Conservation (phyloP, 495 filamentous ascomycete genomes). For the Talaromyces adpressus region DNA sequence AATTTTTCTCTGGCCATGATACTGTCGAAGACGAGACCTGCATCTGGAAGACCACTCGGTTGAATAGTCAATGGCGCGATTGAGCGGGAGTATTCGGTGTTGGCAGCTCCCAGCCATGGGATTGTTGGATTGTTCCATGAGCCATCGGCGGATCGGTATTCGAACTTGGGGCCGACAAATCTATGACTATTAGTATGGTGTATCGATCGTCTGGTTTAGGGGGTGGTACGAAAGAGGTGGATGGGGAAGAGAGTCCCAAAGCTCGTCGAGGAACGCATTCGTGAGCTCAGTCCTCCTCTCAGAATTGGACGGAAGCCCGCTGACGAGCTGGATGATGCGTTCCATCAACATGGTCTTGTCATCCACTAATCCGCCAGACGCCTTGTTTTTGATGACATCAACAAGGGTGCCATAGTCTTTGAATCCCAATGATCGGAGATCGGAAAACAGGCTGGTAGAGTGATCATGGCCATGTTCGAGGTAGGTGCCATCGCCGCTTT, state of each 20-base stretch:
- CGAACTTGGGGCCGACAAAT: constrained; percentile 58
- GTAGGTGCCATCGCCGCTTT: constrained; percentile 56
- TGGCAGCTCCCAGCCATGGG: constrained; percentile 48
- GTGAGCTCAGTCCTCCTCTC: constrained; percentile 58
- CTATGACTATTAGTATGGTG: constrained; percentile 18
- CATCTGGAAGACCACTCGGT: constrained; percentile 45
- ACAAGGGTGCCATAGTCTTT: constrained; percentile 50
- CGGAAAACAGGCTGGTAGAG: constrained; percentile 51
- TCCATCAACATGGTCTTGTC: constrained; percentile 83
- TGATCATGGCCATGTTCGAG: constrained; percentile 35
- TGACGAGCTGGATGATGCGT: constrained; percentile 67
- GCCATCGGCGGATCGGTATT: constrained; percentile 69
- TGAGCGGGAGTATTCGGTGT: constrained; percentile 48
- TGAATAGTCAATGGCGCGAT: constrained; percentile 45
- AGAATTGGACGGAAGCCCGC: constrained; percentile 54
- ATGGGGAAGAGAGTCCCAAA: constrained; percentile 56
- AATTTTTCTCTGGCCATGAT: constrained; percentile 46
- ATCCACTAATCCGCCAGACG: constrained; percentile 49
- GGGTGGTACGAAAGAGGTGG: constrained; percentile 40
- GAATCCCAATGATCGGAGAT: constrained; percentile 56
- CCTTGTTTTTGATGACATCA: constrained; percentile 44
- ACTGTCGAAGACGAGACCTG: constrained; percentile 47
- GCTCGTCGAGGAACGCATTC: constrained; percentile 60
- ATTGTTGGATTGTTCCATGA: constrained; percentile 55
- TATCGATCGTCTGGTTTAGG: not conserved